A percentile compares a stretch with the other conserved stretches of the same genome.
Conservation (phyloP, 371 early-diverging fungal genomes). For the Sanchytrium tribonematis region DNA sequence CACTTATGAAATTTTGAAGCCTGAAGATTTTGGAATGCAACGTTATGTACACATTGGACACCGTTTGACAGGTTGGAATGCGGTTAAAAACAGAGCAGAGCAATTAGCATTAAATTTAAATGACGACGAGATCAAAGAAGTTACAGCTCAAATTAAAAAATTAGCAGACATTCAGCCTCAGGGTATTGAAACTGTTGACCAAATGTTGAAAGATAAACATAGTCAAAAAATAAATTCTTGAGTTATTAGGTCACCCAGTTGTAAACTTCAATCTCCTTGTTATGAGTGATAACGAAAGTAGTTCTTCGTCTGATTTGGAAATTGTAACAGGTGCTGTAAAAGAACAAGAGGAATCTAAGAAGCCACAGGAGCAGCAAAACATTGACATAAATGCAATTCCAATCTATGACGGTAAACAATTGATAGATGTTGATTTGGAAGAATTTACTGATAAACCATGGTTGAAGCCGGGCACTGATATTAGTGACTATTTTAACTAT, state of each 20-base stretch:
- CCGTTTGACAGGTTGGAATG: slow-evolving; percentile 89
- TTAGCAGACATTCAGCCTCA: slow-evolving; percentile 71
- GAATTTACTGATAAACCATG: slow-evolving; percentile 79
- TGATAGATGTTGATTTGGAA: slow-evolving; percentile 50
- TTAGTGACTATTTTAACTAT: slow-evolving; percentile 96
- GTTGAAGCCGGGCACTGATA: slow-evolving; percentile 82
- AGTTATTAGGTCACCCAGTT: not conserved
- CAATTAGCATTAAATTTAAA: slow-evolving; percentile 49
- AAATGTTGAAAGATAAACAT: slow-evolving; percentile 8
- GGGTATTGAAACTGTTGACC: slow-evolving; percentile 62
- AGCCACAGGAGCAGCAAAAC: too few species aligned
- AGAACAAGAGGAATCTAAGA: too few species aligned
- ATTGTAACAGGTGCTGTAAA: too few species aligned
- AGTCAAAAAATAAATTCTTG: not conserved
- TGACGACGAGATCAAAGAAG: slow-evolving; percentile 65
- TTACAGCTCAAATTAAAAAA: slow-evolving; percentile 70
- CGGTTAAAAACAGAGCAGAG: slow-evolving; percentile 78
- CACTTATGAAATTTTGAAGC: slow-evolving; percentile 83
- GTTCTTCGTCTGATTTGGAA: too few species aligned
- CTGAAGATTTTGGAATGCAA: slow-evolving; percentile 78
- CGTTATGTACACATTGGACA: slow-evolving; percentile 82
- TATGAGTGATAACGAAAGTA: too few species aligned
- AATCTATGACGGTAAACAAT: slow-evolving; percentile 1
- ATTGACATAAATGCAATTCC: slow-evolving; percentile 1
- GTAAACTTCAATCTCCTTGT: not conserved